Percentiles rank a stretch among this genome's conserved stretches.
Conservation (phyloP, 2,329 filamentous ascomycete species). For the Xylariaceae sp. region DNA sequence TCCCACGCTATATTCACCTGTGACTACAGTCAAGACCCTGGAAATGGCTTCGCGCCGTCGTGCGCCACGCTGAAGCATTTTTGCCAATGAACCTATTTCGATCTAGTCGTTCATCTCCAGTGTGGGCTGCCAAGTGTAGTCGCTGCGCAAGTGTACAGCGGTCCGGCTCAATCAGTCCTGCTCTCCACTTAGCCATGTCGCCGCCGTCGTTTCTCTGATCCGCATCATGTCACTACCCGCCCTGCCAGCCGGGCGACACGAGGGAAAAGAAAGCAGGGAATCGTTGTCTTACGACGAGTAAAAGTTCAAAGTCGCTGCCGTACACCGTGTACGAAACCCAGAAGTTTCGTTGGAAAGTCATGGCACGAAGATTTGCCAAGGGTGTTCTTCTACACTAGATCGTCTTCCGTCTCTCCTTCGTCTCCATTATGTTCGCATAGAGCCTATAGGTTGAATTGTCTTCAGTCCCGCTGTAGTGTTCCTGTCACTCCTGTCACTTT, state of each 20-base stretch:
- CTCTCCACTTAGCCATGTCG: slow-evolving; percentile 17
- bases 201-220: slow-evolving; percentile 13
- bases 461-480: no score
- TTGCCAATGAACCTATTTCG: slow-evolving; percentile 20
- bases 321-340: slow-evolving; percentile 23
- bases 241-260: slow-evolving; percentile 12
- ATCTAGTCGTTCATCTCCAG: slow-evolving; percentile 3
- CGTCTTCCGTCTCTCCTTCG: no score
- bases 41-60: slow-evolving; percentile 20
- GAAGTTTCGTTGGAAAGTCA: no score
- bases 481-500: no score
- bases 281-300: slow-evolving; percentile 2
- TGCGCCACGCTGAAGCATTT: slow-evolving; percentile 25
- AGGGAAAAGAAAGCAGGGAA: slow-evolving; percentile 5
- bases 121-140: slow-evolving; percentile 7
- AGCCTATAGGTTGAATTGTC: no score
- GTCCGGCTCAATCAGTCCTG: slow-evolving; percentile 8
- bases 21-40: slow-evolving; percentile 14
- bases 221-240: slow-evolving; percentile 27
- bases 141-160: no score
- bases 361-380: no score
- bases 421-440: background rate
- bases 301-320: slow-evolving; percentile 10
- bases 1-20: slow-evolving; percentile 8
- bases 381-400: no score